Base-by-base conservation (phyloP, 495 filamentous ascomycete genomes). In the Neurospora sp. region DNA sequence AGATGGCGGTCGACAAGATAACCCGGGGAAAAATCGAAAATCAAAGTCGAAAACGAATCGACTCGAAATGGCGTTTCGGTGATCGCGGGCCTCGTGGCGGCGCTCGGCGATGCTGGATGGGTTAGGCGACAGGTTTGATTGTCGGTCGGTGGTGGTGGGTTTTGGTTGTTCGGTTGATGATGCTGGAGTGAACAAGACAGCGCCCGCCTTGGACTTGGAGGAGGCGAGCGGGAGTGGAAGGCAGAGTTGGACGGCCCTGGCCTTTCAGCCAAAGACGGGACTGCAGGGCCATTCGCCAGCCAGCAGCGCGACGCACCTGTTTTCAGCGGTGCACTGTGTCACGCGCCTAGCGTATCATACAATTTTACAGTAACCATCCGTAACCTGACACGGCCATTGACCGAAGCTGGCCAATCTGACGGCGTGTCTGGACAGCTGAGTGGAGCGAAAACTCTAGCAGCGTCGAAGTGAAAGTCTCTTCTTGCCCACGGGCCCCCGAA, bases 41-140 rank as follows among this genome's bases (percentile, higher is more conserved):
- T 39, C 14, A 74, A 37, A 69, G n/a, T 72, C 37, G 71, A 18
- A 60, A 44, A 38, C 16, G 44, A 35, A 6, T 18, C 20, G 54
- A 75, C 37, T 72, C 72, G 23, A 71, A 71, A 27, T 73, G 20
- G 72, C 54, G 54, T 73, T 73, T 74, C 75, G 74, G 71, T 37
- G 71, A 72, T 79, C 77, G 78, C 77, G 46, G 75, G 79, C 75
- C 76, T 81, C 69, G 77, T 76, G 31, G 70, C 39, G 77, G 76
- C 77, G 73, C 76, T 77, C 73, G 73, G 75, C 78, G 78, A 81
- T 81, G 74, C 74, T 72, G 74, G 69, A 40, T 69, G 71, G 69
- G 74, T 74, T 73, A 35, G 71, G 74, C 40, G 71, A 54, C 44
- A 60, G 74, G 73, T 66, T 62, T 62, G 14, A 62, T 62, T 35